A percentile compares a stretch with the other conserved stretches of the same genome.
Evolutionary conservation across 805 yeast species (phyloP).

Genomic region (Clavispora vitiphila): DNA sequence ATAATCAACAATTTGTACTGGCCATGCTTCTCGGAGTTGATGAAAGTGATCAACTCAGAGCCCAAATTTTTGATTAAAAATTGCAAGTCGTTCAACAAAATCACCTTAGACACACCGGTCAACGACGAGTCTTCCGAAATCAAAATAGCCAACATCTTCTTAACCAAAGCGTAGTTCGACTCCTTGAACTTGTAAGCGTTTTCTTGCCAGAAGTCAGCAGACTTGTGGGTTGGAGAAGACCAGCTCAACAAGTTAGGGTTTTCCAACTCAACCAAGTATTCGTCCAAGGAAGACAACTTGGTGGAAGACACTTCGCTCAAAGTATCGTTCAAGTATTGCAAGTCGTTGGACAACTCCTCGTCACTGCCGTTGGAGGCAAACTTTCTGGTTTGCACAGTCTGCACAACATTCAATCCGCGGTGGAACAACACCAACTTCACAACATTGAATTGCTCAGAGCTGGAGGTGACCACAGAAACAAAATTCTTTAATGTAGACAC

Average conservation of each 20-base stretch:
- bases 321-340: slow-evolving; percentile 51
- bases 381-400: slow-evolving; percentile 74
- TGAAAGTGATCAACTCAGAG: slow-evolving; percentile 31
- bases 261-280: slow-evolving; percentile 78
- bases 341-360: slow-evolving; percentile 78
- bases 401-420: slow-evolving; percentile 66
- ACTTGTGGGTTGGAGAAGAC: slow-evolving; percentile 83
- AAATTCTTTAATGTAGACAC: slow-evolving; percentile 68
- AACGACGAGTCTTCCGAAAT: slow-evolving; percentile 20
- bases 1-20: slow-evolving; percentile 71
- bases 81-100: slow-evolving; percentile 40
- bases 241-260: slow-evolving; percentile 72
- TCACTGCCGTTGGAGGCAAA: slow-evolving; percentile 69
- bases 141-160: slow-evolving; percentile 53
- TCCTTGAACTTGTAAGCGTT: slow-evolving; percentile 73
- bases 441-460: slow-evolving; percentile 38
- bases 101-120: slow-evolving; percentile 23
- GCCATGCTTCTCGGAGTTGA: slow-evolving; percentile 42
- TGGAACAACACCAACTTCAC: slow-evolving; percentile 69
- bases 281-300: slow-evolving; percentile 86
- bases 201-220: slow-evolving; percentile 85
- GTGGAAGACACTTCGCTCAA: slow-evolving; percentile 65
- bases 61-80: slow-evolving; percentile 38
- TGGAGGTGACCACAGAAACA: slow-evolving; percentile 30
- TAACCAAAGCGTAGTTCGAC: slow-evolving; percentile 67